Percentiles rank a stretch among this genome's conserved stretches.
These are phyloP conservation scores for Coemansia sp. DNA, from an alignment of 192 early-diverging fungal species.

Conservation along the genomic window DNA sequence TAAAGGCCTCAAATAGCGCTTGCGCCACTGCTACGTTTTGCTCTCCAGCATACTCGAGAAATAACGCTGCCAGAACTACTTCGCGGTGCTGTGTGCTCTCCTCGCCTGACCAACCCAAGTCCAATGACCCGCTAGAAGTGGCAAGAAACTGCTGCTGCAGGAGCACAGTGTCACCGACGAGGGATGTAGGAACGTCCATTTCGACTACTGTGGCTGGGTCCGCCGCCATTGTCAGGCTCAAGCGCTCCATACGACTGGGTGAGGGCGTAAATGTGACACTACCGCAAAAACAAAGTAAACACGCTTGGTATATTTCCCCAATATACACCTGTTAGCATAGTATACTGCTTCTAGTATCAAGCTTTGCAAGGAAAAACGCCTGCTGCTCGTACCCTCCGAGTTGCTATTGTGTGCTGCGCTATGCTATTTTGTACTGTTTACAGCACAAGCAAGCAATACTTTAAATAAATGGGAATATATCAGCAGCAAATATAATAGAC, in stretches of 20 bases:
- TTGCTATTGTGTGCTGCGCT: neutral
- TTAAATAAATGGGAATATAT: neutral
- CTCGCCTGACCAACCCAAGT: neutral
- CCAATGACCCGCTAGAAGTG: neutral
- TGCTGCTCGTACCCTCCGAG: neutral
- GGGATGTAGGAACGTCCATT: neutral
- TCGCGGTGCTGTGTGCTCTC: neutral
- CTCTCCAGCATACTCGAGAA: conserved; percentile 10
- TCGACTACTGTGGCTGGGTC: neutral
- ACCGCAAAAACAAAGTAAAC: neutral
- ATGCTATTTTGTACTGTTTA: neutral
- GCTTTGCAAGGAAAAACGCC: neutral
- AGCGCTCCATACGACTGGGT: neutral
- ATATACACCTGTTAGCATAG: neutral
- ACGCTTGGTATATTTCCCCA: neutral
- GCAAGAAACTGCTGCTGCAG: neutral
- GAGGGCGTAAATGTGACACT: neutral
- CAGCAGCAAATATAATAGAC: neutral
- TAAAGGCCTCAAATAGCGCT: conserved; percentile 13
- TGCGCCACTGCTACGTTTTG: neutral
- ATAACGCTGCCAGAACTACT: neutral
- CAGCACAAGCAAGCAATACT: neutral
- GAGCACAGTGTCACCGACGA: neutral
- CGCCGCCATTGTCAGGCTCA: neutral
- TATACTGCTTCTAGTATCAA: neutral